Percentiles rank a stretch among this genome's conserved stretches.
Evolutionary conservation across 1,139 yeast species (phyloP).

Genomic region (Candida smagusa): DNA sequence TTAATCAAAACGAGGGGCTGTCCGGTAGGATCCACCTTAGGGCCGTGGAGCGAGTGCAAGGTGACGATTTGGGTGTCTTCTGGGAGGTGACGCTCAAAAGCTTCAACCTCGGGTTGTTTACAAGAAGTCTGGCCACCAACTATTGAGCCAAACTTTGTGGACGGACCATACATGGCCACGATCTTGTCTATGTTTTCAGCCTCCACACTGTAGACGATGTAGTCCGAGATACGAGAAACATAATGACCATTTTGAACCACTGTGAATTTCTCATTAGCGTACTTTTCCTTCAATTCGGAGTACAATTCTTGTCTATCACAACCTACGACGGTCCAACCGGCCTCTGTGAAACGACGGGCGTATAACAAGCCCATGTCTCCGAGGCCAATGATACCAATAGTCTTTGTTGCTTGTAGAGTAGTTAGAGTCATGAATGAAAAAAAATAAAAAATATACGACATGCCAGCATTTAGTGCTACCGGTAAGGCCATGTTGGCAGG

Average conservation of each 20-base stretch:
- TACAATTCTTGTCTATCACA: slow-evolving; percentile 78
- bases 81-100: slow-evolving; percentile 77
- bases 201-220: slow-evolving; percentile 84
- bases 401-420: slow-evolving; percentile 28
- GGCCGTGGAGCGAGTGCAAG: slow-evolving; percentile 93
- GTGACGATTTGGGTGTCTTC: slow-evolving; percentile 77
- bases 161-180: slow-evolving; percentile 74
- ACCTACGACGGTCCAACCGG: slow-evolving; percentile 91
- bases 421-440: background rate
- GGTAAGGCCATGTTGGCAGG: slow-evolving; percentile 95
- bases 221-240: slow-evolving; percentile 79
- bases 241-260: slow-evolving; percentile 73
- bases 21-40: slow-evolving; percentile 81
- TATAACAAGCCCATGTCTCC: slow-evolving; percentile 96
- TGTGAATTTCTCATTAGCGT: slow-evolving; percentile 43
- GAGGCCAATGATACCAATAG: slow-evolving; percentile 86
- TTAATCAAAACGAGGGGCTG: slow-evolving; percentile 87
- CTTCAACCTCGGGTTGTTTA: slow-evolving; percentile 83
- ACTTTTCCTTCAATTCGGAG: slow-evolving; percentile 43
- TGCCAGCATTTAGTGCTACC: slow-evolving; percentile 72
- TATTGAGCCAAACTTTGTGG: slow-evolving; percentile 81
- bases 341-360: slow-evolving; percentile 70
- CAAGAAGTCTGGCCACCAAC: slow-evolving; percentile 99
- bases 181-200: slow-evolving; percentile 76
- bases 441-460: background rate